Evolutionary conservation across 306 rosid genomes (phyloP).

Genomic region (Dalbergia oliveri): DNA sequence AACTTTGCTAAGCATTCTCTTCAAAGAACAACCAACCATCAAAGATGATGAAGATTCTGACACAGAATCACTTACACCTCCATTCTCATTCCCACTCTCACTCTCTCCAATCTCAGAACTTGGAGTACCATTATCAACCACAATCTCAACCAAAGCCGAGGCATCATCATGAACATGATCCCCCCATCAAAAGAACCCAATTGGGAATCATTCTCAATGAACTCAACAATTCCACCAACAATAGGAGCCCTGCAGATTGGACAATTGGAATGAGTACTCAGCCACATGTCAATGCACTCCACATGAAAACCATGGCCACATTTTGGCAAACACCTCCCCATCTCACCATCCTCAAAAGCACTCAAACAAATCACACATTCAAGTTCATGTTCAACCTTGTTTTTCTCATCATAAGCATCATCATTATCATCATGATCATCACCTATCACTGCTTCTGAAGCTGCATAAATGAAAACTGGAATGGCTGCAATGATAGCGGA

Average conservation of each 20-base stretch:
- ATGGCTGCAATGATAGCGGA: conserved; percentile 60
- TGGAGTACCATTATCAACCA: conserved; percentile 44
- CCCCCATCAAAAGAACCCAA: conserved; percentile 20
- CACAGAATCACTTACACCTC: conserved; percentile 26
- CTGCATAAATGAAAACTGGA: conserved; percentile 68
- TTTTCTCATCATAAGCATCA: neutral
- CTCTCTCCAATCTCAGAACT: conserved; percentile 52
- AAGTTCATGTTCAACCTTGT: conserved; percentile 35
- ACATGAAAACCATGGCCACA: conserved; percentile 87
- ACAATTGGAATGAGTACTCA: conserved; percentile 77
- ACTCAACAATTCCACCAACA: conserved; percentile 40
- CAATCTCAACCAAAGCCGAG: conserved; percentile 51
- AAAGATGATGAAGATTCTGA: conserved; percentile 58
- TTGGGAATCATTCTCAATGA: conserved; percentile 26
- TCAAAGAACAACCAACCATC: conserved; percentile 70
- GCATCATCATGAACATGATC: conserved; percentile 27
- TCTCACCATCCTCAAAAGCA: conserved; percentile 69
- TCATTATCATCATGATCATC: neutral
- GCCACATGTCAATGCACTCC: conserved; percentile 93
- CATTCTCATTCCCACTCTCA: conserved; percentile 22
- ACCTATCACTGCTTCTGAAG: neutral
- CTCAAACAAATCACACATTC: conserved; percentile 91
- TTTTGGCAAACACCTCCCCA: conserved; percentile 71
- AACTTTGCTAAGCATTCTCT: conserved; percentile 75
- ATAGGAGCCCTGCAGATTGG: conserved; percentile 84